Evolutionary conservation across 2,329 filamentous ascomycete species (phyloP), one percentile per base, ranked within the genome.

Genomic region (Fusarium nanum): DNA sequence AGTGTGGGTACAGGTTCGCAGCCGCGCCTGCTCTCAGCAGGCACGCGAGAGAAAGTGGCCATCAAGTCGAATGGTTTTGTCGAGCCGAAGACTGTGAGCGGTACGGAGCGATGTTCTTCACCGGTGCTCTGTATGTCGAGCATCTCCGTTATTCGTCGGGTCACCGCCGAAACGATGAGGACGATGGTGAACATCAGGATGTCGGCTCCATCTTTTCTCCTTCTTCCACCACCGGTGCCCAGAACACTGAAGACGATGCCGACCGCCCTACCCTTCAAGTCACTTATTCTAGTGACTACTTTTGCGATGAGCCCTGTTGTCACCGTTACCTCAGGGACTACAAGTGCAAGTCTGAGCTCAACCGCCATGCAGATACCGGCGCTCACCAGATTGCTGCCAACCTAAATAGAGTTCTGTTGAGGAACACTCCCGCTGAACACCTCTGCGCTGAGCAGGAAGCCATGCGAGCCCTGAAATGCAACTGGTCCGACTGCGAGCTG

Each of bases 1-100:
- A 75, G 13, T 77, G 76, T 11, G 8, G 54, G 23, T 7, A 28
- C 4, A 20, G 25, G 2, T 77, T 77, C 53, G 74, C 73, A 3
- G 73, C 74, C 3, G 56, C 53, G 3, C 50, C 76, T 1, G 71
- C 76, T 0, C 56, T 77, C 2, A 55, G 64, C 3, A 37, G 75
- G 6, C 76, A 77, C 9, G 58, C 50, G 0, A 41, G 37, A 0
- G 54, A 18, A 1, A 77, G 65, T 14, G n/a, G 34, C 0, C 74
- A 76, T 11, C 13, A 37, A 0, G 53, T 41, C 2, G 22, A 63
- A 13, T 75, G 68, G 73, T 11, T 30, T 2, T 75, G 66, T 13
- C 16, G 14, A 0, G 58, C 59, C 2, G 22, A 44, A 1, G 59
- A 54, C 2, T 74, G 71, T 20, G 64, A 56, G 9, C 37, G 27